phyloP scores from a whole-genome alignment of 306 rosid genomes.

The Vigna angularis region DNA sequence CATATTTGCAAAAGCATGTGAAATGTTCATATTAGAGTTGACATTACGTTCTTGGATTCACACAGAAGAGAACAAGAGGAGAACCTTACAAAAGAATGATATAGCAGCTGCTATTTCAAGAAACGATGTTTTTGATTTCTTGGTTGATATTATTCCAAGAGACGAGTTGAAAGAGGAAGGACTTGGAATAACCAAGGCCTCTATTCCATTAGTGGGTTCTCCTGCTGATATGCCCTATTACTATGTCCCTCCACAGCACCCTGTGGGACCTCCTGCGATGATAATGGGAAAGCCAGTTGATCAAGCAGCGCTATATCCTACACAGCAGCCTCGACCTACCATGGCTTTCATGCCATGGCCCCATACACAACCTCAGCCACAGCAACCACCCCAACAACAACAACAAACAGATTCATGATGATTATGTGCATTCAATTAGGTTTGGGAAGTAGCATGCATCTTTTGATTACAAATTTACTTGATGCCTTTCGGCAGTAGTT shows the following conservation, averaged over 20 bases:
- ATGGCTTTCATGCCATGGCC: conserved; percentile 85
- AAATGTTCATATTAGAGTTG: conserved; percentile 80
- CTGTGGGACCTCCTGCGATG: conserved; percentile 70
- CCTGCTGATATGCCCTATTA: conserved; percentile 75
- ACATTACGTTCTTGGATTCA: conserved; percentile 89
- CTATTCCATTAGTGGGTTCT: conserved; percentile 68
- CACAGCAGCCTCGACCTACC: conserved; percentile 72
- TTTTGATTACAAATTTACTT: conserved; percentile 42
- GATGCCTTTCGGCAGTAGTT: conserved; percentile 36
- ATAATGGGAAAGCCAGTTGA: conserved; percentile 86
- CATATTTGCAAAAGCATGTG: conserved; percentile 84
- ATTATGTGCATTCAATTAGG: conserved; percentile 8
- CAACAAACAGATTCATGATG: conserved; percentile 64
- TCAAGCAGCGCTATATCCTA: conserved; percentile 55
- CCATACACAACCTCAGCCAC: conserved; percentile 61
- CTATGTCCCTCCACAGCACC: conserved; percentile 70
- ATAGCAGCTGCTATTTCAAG: conserved; percentile 80
- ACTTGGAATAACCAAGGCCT: conserved; percentile 72
- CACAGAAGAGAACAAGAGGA: conserved; percentile 82
- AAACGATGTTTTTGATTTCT: conserved; percentile 78
- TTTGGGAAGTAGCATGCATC: conserved; percentile 28
- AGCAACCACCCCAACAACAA: conserved; percentile 56
- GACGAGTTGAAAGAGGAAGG: conserved; percentile 88
- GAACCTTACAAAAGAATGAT: conserved; percentile 84
- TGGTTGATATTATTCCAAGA: conserved; percentile 83